Evolutionary conservation across 78 protist species (phyloP), one percentile per base, ranked within the genome.

Genomic region (Neovahlkampfia damariscottae): DNA sequence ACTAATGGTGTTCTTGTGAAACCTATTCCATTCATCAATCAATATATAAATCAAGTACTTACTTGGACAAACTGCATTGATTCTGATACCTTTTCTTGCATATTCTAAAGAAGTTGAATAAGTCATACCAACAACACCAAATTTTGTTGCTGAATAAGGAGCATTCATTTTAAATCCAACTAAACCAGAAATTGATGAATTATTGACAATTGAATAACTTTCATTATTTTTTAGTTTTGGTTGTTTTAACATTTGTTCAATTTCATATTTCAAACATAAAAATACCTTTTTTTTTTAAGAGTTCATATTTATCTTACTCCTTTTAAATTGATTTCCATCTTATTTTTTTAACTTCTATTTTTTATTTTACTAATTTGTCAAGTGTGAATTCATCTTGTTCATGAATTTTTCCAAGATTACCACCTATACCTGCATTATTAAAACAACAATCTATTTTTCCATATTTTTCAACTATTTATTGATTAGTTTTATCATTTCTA

Each of bases 101-200:
- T 79, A 82, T 36, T 86, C 90, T 30, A 80, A 32, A 6, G 90
- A 87, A 2, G 62, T 39, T 28, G 78, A 73, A 29, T 84, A 41
- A 37, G 88, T 77, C 37, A 86, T 27, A 76, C 90, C 90, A 29
- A 82, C 88, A 0, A 86, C 59, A 37, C 85, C 90, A 29, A 84
- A 87, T 70, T 86, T 86, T 28, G 90, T 85, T 34, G 90, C 79
- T 0, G 72, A 78, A 5, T 86, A 86, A 3, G 90, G 90, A 30
- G 89, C 5, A 6, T 86, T 86, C 19, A 82, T 68, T 36, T 70
- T 77, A 2, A 82, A 86, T 1, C 84, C 90, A 40, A 50, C 37
- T 50, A 84, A 84, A 66, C 84, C 72, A 29, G 82, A 87, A 1
- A 86, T 84, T n/a, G 79, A 62, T 10, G 89, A 86, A 59, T 74